Conservation (phyloP, 192 early-diverging fungal genomes). For the Chytriomyces hyalinus region DNA sequence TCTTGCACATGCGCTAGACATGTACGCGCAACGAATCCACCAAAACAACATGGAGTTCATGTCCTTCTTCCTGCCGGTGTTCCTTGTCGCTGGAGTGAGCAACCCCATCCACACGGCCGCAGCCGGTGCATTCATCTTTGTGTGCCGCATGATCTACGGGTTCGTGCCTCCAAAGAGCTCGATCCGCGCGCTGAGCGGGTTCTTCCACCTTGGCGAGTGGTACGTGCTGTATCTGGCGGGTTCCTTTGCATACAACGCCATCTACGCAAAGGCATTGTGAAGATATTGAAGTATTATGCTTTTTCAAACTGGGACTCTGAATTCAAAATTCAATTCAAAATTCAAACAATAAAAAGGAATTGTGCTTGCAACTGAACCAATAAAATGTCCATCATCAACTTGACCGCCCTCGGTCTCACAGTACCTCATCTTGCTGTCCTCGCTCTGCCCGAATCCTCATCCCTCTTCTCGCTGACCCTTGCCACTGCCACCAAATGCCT, state of each 20-base stretch:
- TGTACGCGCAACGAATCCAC: constrained; percentile 30
- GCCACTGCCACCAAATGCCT: background rate
- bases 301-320: no score
- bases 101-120: constrained; percentile 7
- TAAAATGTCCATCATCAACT: constrained; percentile 2
- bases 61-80: constrained; percentile 28
- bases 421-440: background rate
- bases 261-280: no score
- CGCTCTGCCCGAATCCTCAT: background rate
- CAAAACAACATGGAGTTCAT: constrained; percentile 35
- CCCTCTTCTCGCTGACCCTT: background rate
- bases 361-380: no score
- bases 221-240: constrained; percentile 20
- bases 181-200: background rate
- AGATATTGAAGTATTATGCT: no score
- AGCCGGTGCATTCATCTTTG: constrained; percentile 19
- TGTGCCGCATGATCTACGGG: constrained; percentile 12
- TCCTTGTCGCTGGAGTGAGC: constrained; percentile 23
- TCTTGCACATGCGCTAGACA: background rate
- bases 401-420: background rate
- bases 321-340: no score
- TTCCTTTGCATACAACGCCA: constrained; percentile 7
- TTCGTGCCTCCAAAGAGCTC: background rate
- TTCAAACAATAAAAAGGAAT: no score
- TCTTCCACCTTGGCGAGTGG: constrained; percentile 22